These are phyloP conservation scores for Fragaria vesca DNA, from an alignment of 306 rosid species.

Conservation along the genomic window DNA sequence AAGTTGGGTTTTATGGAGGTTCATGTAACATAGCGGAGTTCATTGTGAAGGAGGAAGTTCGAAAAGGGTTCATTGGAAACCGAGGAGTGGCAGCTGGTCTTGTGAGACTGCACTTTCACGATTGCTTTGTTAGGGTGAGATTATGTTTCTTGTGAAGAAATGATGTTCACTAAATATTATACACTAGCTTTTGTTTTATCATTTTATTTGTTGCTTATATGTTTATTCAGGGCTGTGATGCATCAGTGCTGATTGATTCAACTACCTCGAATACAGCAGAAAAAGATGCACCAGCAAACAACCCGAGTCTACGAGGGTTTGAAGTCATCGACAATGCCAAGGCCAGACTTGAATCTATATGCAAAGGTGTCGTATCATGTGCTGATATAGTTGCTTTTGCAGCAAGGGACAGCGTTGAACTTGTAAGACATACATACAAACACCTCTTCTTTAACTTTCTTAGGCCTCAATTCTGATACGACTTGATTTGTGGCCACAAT, in stretches of 20 bases:
- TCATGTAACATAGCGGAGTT: slow-evolving; percentile 58
- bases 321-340: slow-evolving; percentile 73
- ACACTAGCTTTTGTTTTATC: not conserved
- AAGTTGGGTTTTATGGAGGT: slow-evolving; percentile 50
- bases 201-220: not conserved
- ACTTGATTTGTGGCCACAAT: not conserved
- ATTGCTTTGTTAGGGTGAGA: slow-evolving; percentile 75
- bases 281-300: slow-evolving; percentile 66
- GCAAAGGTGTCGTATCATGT: slow-evolving; percentile 62
- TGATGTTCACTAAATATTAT: not conserved
- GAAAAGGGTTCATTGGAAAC: slow-evolving; percentile 27
- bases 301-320: slow-evolving; percentile 66
- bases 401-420: slow-evolving; percentile 67
- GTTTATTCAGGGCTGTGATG: slow-evolving; percentile 63
- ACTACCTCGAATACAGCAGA: slow-evolving; percentile 63
- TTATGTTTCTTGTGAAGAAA: not conserved
- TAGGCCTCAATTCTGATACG: not conserved
- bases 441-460: not conserved
- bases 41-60: slow-evolving; percentile 59
- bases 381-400: slow-evolving; percentile 78
- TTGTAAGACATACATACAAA: slow-evolving; percentile 39
- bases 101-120: slow-evolving; percentile 78
- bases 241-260: slow-evolving; percentile 66
- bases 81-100: slow-evolving; percentile 69
- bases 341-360: slow-evolving; percentile 57